Evolutionary conservation across 164 flowering plant species (phyloP), one percentile per base, ranked within the genome.

Genomic region (Nymphaea thermarum): DNA sequence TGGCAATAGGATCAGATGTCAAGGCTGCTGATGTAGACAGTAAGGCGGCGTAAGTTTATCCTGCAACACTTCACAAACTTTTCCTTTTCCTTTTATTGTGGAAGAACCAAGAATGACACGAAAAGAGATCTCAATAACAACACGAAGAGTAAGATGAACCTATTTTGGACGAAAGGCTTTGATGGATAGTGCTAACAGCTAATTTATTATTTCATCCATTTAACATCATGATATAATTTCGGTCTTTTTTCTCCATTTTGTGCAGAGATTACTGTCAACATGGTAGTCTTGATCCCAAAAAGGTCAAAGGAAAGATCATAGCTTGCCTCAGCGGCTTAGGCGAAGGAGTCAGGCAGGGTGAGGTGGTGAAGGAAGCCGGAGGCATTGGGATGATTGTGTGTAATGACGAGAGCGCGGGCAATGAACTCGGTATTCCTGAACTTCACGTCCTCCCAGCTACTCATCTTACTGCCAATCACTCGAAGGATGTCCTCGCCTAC

Each of bases 401-500:
- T 14, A 4, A 47, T 47, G 12, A 14, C 12, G 55, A 47, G 7
- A 14, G 11, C 7, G 12, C 7, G 7, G 55, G 55, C 7, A 47
- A 47, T 14, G 4, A 47, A 47, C 55, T 47, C 3, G 10, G 82
- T 5, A 42, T 74, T 1, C 72, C 87, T 2, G 88, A 85, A 43
- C 67, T 77, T 36, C 87, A 85, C 61, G 36, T 82, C 16, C 80
- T 85, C 43, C 87, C 94, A 1, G 80, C 89, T 14, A 61, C 81
- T 0, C 85, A 81, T 2, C 53, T 88, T 67, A 73, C 42, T 15
- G 81, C 74, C 47, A 8, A 0, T 0, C 86, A 82, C 64, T 85
- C 86, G 5, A 71, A 62, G n/a, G 55, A 47, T 6, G 72, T 87
- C 42, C 73, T 74, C 16, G 44, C 67, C 64, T 86, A 87, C 77